A percentile compares a stretch with the other conserved stretches of the same genome.
phyloP scores from a whole-genome alignment of 2,329 filamentous ascomycete genomes.

The Hymenotorrendiella dingleyae region DNA sequence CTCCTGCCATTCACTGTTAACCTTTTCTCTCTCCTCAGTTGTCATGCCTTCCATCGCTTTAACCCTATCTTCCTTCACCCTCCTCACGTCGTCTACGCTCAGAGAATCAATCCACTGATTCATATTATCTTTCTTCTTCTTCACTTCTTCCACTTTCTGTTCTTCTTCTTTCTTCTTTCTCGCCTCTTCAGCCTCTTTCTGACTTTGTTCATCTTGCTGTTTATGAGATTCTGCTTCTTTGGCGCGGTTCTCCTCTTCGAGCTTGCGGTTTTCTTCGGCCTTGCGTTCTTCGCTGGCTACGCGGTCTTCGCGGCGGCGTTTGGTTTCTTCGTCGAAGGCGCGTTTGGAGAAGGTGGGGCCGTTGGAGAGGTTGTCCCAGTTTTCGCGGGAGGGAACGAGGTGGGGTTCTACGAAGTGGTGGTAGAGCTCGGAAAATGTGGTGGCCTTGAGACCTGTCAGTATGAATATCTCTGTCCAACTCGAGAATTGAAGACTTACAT shows the following conservation, averaged over 20 bases:
- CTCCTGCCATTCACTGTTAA: no score
- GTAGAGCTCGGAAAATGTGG: conserved; percentile 44
- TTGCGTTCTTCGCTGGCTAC: not conserved
- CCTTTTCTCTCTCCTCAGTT: no score
- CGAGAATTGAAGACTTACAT: conserved; percentile 21
- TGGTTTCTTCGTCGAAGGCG: not conserved
- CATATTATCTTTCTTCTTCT: no score
- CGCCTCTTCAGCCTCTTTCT: not conserved
- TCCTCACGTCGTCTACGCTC: not conserved
- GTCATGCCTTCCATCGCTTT: no score
- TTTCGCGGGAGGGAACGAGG: conserved; percentile 35
- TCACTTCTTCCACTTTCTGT: not conserved
- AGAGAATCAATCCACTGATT: no score
- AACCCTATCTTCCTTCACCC: no score
- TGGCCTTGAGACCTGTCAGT: conserved; percentile 28
- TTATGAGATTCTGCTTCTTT: not conserved
- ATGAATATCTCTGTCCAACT: not conserved
- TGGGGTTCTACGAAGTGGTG: conserved; percentile 40
- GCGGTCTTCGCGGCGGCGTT: not conserved
- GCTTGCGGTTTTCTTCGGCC: not conserved
- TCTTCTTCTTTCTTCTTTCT: not conserved
- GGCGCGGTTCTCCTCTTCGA: not conserved
- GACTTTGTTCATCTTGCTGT: not conserved
- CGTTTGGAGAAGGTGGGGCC: conserved; percentile 23
- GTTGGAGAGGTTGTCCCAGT: conserved; percentile 49